phyloP scores from a whole-genome alignment of 1,284 basidiomycete genomes.

The Puccinia triticina region DNA sequence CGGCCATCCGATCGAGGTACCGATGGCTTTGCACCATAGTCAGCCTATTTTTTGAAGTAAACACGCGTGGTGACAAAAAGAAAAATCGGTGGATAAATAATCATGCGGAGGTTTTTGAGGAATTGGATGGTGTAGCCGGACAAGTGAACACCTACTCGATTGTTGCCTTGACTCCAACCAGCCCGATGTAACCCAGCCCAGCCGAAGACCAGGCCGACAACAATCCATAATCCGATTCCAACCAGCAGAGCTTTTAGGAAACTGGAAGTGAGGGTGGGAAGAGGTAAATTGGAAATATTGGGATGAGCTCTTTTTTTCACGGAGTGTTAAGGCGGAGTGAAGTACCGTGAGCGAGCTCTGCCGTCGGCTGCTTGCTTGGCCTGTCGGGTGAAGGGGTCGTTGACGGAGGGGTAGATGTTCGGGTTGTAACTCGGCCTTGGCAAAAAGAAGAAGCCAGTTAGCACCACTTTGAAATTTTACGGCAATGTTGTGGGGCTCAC shows the following conservation, averaged over 20 bases:
- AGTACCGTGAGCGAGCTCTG: slow-evolving; percentile 44
- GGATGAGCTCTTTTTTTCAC: not conserved
- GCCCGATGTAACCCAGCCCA: slow-evolving; percentile 47
- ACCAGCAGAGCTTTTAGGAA: slow-evolving; percentile 40
- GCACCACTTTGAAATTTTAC: not conserved
- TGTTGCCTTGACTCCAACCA: slow-evolving; percentile 28
- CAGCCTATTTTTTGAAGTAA: not conserved
- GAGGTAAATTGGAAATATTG: not conserved
- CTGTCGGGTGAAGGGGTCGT: slow-evolving; percentile 45
- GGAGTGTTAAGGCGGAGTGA: not conserved
- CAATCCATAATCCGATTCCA: slow-evolving; percentile 40
- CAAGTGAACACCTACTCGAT: slow-evolving; percentile 11
- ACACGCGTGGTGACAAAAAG: not conserved
- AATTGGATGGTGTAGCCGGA: no score
- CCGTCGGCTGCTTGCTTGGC: slow-evolving; percentile 44
- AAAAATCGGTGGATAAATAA: not conserved
- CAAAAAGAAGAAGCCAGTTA: not conserved
- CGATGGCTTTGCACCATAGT: slow-evolving; percentile 48
- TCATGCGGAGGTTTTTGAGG: not conserved
- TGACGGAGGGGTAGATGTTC: slow-evolving; percentile 41
- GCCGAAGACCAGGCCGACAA: slow-evolving; percentile 42
- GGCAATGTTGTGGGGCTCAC: slow-evolving; percentile 2
- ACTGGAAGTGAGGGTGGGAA: not conserved
- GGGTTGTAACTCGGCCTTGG: slow-evolving; percentile 37
- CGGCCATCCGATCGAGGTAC: slow-evolving; percentile 33